phyloP scores from a whole-genome alignment of 495 filamentous ascomycete genomes.

The Bathelium albidoporum region DNA sequence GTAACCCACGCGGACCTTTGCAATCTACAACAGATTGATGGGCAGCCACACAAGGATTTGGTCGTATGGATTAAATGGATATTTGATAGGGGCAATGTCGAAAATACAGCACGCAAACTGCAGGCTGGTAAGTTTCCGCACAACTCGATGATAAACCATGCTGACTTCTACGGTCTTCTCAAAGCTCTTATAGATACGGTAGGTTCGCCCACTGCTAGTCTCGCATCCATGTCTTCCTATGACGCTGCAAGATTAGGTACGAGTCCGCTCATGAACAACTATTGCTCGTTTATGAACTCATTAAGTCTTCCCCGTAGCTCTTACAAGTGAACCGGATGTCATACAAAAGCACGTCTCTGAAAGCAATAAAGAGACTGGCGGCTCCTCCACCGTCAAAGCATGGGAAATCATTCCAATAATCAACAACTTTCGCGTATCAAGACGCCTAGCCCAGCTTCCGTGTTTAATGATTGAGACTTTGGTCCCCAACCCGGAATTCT shows the following conservation, averaged over 20 bases:
- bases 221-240: not conserved
- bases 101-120: no score
- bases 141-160: no score
- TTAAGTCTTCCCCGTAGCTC: no score
- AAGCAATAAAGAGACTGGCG: not conserved
- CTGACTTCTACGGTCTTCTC: no score
- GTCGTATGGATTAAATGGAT: not conserved
- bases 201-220: not conserved
- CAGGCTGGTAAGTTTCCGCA: no score
- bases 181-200: no score
- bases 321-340: no score
- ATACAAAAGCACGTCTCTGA: not conserved
- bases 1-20: not conserved
- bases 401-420: not conserved
- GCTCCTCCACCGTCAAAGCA: not conserved
- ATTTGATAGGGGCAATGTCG: not conserved
- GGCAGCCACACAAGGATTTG: not conserved
- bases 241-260: not conserved
- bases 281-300: no score
- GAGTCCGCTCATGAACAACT: no score
- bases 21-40: not conserved
- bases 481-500: not conserved
- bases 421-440: not conserved
- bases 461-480: not conserved
- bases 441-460: not conserved